Base-by-base conservation (phyloP, 2,329 filamentous ascomycete species). In the Diaporthe capsici region DNA sequence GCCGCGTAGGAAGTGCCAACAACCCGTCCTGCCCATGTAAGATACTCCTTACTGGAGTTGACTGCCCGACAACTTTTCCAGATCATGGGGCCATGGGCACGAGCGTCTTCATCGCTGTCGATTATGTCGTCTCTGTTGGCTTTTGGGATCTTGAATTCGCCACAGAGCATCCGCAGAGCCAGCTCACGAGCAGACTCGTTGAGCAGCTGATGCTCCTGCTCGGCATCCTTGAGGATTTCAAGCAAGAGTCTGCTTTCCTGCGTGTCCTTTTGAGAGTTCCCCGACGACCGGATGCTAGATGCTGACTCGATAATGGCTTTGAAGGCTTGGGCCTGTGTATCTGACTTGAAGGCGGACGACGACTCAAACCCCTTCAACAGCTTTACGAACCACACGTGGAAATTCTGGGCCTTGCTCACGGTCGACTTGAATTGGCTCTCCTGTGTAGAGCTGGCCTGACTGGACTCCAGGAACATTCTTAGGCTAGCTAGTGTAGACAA, bases 1-100 rank as follows among this genome's bases (percentile, higher is more conserved):
- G 94, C 90, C 53, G 93, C 92, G 84, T 96, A 98, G 0, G 95
- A 93, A 81, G 95, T 91, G 10, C 97, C 97, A 60, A 98, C 87
- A 2, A 96, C 93, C 77, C 93, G 90, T 4, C 94, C 96, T 60
- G 94, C 94, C 97, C 97, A 99, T 1, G 94, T 86, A 0, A 95
- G 86, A 82, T 97, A 98, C 22, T 91, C 89, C 37, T 90, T 86
- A 74, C 92, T 94, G 22, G 93, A 87, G 2, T 89, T 85, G 51
- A 89, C 86, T n/a, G 90, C 88, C 75, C 90, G 88, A 79, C 95
- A 94, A 57, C 94, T 95, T 81, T 93, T 92, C 92, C 94, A 97
- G 0, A 98, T 88, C 25, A 92, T 90, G 17, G 92, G 86, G 2
- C 92, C 90, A 80, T 93, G 91, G 1, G 85, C 83, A 17, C 90